Percentiles rank a stretch among this genome's conserved stretches.
These are phyloP conservation scores for Spathaspora sp. DNA, from an alignment of 1,139 yeast species.

Conservation along the genomic window DNA sequence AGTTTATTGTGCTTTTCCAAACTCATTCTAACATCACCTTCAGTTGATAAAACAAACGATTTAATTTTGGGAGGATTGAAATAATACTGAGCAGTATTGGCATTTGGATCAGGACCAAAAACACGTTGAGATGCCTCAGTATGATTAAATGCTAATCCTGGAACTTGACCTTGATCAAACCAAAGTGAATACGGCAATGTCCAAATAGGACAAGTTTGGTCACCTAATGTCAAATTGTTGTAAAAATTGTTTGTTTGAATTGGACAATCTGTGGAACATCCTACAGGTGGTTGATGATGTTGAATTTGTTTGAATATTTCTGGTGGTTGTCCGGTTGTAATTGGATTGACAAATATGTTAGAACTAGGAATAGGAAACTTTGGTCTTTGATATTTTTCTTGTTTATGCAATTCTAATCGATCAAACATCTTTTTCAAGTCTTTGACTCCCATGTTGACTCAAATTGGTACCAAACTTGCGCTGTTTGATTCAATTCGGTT, in stretches of 20 bases:
- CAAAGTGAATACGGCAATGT: slow-evolving; percentile 48
- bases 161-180: slow-evolving; percentile 40
- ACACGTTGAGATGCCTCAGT: slow-evolving; percentile 43
- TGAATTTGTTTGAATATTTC: slow-evolving; percentile 19
- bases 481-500: no score
- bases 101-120: slow-evolving; percentile 41
- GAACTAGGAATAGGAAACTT: slow-evolving; percentile 8
- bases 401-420: slow-evolving; percentile 18
- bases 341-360: slow-evolving; percentile 20
- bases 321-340: slow-evolving; percentile 29
- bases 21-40: slow-evolving; percentile 22
- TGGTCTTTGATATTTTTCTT: slow-evolving; percentile 8
- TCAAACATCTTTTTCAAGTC: slow-evolving; percentile 27
- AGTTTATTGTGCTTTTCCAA: slow-evolving; percentile 34
- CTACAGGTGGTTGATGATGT: slow-evolving; percentile 34
- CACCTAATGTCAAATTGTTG: slow-evolving; percentile 42
- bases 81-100: slow-evolving; percentile 41
- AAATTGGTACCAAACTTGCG: no score
- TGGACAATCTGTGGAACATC: slow-evolving; percentile 27
- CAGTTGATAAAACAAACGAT: slow-evolving; percentile 41
- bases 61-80: slow-evolving; percentile 49
- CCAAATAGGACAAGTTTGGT: slow-evolving; percentile 49
- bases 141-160: slow-evolving; percentile 45
- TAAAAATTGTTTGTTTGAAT: slow-evolving; percentile 48
- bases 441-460: slow-evolving; percentile 30